Evolutionary conservation across 306 rosid genomes (phyloP).

Genomic region (Fragaria nilgerrensis): DNA sequence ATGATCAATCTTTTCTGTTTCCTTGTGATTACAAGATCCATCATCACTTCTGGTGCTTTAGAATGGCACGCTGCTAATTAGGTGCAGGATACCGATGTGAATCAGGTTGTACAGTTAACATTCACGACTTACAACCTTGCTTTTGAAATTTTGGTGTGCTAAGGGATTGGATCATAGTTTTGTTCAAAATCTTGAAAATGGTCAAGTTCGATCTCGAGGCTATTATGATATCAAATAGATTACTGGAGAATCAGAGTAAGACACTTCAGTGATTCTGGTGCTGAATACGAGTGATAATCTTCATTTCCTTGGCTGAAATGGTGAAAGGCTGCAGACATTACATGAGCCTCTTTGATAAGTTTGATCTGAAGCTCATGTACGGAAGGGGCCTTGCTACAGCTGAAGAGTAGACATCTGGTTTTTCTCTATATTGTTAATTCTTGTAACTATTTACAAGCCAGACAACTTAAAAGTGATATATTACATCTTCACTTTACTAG

Average conservation of each 20-base stretch:
- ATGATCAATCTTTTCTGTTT: neutral
- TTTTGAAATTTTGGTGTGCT: neutral
- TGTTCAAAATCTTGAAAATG: neutral
- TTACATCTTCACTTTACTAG: neutral
- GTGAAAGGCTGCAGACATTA: neutral
- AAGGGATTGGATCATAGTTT: neutral
- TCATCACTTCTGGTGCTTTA: neutral
- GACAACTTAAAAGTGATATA: neutral
- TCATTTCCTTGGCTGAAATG: neutral
- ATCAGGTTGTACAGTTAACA: neutral
- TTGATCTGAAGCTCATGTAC: neutral
- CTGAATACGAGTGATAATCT: neutral
- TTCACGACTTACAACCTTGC: neutral
- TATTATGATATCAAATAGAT: neutral
- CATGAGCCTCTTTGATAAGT: neutral
- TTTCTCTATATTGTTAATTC: neutral
- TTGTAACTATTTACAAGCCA: conserved; percentile 11
- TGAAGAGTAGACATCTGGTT: neutral
- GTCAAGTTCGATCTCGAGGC: too few species aligned
- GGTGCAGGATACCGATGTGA: neutral
- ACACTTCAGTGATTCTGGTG: neutral
- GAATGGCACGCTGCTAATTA: neutral
- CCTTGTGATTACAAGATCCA: neutral
- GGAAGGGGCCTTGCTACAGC: neutral
- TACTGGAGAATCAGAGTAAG: neutral